Conservation (phyloP, 164 flowering plant species). For the Cinnamomum micranthum region DNA sequence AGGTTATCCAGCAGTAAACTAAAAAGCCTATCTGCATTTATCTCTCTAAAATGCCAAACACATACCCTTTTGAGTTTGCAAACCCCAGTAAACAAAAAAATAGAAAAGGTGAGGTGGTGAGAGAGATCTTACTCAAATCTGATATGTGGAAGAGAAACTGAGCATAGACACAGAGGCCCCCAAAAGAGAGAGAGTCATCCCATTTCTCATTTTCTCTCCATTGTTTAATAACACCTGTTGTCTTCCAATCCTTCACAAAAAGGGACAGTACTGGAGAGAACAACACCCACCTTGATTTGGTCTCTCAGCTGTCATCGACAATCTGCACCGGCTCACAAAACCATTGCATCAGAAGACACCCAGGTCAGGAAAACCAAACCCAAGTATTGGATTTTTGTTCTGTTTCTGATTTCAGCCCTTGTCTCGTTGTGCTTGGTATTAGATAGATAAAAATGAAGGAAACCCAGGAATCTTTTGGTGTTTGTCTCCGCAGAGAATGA, state of each 20-base stretch:
- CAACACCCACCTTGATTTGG: not conserved
- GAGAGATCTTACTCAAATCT: not conserved
- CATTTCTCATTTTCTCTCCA: not conserved
- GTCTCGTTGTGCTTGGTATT: slow-evolving; percentile 8
- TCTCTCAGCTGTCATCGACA: slow-evolving; percentile 20
- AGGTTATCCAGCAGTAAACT: no score
- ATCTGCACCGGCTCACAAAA: slow-evolving; percentile 13
- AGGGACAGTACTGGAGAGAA: not conserved
- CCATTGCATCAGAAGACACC: slow-evolving; percentile 21
- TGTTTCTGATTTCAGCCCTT: not conserved
- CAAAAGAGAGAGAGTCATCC: not conserved
- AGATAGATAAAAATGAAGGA: slow-evolving; percentile 4
- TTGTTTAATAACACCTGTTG: not conserved
- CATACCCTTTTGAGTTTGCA: not conserved
- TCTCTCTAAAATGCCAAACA: not conserved
- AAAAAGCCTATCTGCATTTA: no score
- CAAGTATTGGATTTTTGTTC: slow-evolving; percentile 1
- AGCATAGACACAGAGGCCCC: not conserved
- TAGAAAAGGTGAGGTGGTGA: not conserved
- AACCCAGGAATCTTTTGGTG: not conserved
- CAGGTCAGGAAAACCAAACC: slow-evolving; percentile 26
- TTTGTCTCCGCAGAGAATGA: slow-evolving; percentile 12
- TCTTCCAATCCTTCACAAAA: not conserved
- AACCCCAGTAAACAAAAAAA: not conserved
- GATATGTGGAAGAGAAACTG: not conserved